Evolutionary conservation across 306 rosid genomes (phyloP).

Genomic region (Calophaca sinica): DNA sequence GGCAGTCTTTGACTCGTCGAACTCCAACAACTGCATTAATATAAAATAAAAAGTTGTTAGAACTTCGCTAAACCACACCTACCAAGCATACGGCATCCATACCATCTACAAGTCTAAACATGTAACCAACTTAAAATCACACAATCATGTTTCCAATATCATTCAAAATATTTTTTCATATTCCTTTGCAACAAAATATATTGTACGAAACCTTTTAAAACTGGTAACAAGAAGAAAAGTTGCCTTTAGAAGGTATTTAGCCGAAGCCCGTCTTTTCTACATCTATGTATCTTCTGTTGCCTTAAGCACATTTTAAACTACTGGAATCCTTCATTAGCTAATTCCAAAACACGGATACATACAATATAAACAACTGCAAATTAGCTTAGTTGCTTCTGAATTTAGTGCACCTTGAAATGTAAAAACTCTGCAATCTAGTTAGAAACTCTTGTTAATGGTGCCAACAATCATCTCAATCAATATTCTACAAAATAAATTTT

Average conservation of each 20-base stretch:
- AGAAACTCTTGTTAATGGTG: neutral
- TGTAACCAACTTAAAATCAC: neutral
- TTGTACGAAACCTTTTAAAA: conserved; percentile 23
- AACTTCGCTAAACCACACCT: conserved; percentile 22
- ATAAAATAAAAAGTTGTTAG: conserved; percentile 10
- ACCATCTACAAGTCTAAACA: neutral
- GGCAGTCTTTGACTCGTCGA: conserved; percentile 79
- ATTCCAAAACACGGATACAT: conserved; percentile 11
- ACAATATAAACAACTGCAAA: conserved; percentile 12
- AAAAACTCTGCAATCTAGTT: neutral
- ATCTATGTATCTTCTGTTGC: conserved; percentile 11
- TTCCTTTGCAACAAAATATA: neutral
- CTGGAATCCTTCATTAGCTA: conserved; percentile 1
- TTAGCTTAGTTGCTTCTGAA: conserved; percentile 22
- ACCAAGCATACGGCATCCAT: neutral
- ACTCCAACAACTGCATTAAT: conserved; percentile 76
- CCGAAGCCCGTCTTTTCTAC: neutral
- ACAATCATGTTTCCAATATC: neutral
- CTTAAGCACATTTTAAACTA: neutral
- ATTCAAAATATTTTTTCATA: neutral
- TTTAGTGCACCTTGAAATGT: neutral
- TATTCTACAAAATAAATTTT: neutral
- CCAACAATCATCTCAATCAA: neutral
- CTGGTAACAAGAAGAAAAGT: conserved; percentile 7
- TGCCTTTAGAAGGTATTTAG: neutral